phyloP scores from a whole-genome alignment of 2,329 filamentous ascomycete species.

The Capronia coronata region DNA sequence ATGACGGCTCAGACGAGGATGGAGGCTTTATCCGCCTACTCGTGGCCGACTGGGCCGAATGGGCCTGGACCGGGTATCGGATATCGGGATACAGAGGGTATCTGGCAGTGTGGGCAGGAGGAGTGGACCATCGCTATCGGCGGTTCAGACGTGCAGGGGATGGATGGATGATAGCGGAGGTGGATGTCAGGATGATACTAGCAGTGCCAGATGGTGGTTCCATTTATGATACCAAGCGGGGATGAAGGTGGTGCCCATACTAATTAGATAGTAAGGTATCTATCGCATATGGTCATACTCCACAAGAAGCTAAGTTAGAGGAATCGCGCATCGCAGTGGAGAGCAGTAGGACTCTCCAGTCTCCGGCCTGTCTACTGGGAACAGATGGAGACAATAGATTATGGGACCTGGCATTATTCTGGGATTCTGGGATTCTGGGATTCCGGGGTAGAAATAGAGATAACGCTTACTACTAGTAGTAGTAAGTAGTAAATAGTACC shows the following conservation, averaged over 20 bases:
- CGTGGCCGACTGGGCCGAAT: too few relatives aligned
- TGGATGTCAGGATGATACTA: neutral
- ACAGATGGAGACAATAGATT: neutral
- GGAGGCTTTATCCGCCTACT: too few relatives aligned
- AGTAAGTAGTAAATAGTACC: too few relatives aligned
- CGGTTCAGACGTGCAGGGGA: neutral
- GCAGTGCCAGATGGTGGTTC: neutral
- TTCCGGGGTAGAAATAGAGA: too few relatives aligned
- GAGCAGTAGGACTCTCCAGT: too few relatives aligned
- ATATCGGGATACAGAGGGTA: neutral
- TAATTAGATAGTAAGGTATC: too few relatives aligned
- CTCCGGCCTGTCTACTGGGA: neutral
- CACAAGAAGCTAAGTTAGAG: neutral
- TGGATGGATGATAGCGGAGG: neutral
- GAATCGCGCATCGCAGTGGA: too few relatives aligned
- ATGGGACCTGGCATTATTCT: too few relatives aligned
- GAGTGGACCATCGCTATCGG: neutral
- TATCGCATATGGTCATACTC: neutral
- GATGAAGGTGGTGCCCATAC: neutral
- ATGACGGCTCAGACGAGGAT: too few relatives aligned
- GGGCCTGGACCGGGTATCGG: constrained; percentile 21
- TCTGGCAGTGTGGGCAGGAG: neutral
- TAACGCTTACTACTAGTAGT: too few relatives aligned
- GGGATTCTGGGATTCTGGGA: neutral
- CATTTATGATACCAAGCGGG: neutral